Percentiles rank a stretch among this genome's conserved stretches.
Conservation (phyloP, 139 green algal genomes). For the Chlorella sp. region DNA sequence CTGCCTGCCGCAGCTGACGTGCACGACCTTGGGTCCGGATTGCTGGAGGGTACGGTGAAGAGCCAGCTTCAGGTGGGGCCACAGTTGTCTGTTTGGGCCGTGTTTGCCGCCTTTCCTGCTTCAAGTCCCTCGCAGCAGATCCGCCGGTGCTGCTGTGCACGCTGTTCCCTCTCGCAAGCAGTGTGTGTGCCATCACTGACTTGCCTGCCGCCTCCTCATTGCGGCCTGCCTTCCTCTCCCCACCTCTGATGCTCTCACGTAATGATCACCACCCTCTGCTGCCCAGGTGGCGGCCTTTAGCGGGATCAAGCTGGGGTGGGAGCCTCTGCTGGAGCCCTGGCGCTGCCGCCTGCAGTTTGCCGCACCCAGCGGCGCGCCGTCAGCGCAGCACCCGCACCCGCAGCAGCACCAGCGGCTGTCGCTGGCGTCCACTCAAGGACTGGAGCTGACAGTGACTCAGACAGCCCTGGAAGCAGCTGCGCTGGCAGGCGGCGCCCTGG, state of each 20-base stretch:
- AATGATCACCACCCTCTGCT: neutral
- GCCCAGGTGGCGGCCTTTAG: slow-evolving; percentile 66
- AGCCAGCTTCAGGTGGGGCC: neutral
- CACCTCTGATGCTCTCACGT: too few relatives aligned
- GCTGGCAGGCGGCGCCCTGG: neutral
- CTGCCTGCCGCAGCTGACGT: slow-evolving; percentile 4
- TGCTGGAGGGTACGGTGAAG: neutral
- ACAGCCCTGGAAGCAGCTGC: slow-evolving; percentile 24
- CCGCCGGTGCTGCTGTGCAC: too few relatives aligned
- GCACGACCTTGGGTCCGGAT: neutral
- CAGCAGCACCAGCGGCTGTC: slow-evolving; percentile 6
- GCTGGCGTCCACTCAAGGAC: slow-evolving; percentile 7
- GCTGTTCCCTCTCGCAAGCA: too few relatives aligned
- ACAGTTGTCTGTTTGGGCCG: too few relatives aligned
- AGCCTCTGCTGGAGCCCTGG: slow-evolving; percentile 83
- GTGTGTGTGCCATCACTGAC: too few relatives aligned
- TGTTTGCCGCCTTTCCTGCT: too few relatives aligned
- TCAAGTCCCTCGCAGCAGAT: too few relatives aligned
- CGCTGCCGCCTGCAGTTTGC: slow-evolving; percentile 33
- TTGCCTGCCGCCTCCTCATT: too few relatives aligned
- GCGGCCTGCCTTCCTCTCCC: too few relatives aligned
- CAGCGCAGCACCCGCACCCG: neutral
- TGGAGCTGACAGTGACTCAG: slow-evolving; percentile 65
- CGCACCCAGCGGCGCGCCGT: neutral
- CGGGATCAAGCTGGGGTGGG: slow-evolving; percentile 71